Percentiles rank a stretch among this genome's conserved stretches.
These are phyloP conservation scores for Cryptococcus sp. DNA, from an alignment of 1,284 basidiomycete species.

Conservation along the genomic window DNA sequence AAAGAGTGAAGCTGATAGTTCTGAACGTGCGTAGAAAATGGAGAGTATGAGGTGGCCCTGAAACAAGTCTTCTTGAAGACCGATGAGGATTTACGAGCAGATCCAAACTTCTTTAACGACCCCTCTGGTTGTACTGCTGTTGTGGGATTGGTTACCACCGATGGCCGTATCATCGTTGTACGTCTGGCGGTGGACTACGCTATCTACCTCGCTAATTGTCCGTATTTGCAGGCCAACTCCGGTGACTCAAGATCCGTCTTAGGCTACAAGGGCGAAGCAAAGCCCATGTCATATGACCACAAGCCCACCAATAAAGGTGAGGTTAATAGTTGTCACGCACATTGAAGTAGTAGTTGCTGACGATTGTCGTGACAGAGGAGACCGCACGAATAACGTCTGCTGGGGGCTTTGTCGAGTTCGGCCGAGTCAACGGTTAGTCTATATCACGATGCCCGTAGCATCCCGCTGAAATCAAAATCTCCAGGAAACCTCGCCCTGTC, in stretches of 20 bases:
- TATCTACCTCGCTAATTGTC: background rate
- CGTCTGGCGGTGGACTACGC: slow-evolving; percentile 52
- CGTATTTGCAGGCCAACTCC: slow-evolving; percentile 76
- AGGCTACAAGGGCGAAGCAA: slow-evolving; percentile 77
- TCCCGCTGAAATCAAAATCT: background rate
- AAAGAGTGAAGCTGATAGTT: slow-evolving; percentile 1
- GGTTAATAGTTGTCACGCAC: slow-evolving; percentile 35
- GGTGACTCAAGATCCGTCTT: slow-evolving; percentile 96
- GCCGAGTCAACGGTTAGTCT: slow-evolving; percentile 87
- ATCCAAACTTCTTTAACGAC: slow-evolving; percentile 82
- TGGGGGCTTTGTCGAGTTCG: slow-evolving; percentile 97
- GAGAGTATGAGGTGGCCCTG: slow-evolving; percentile 74
- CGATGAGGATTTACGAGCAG: slow-evolving; percentile 89
- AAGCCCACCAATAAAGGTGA: slow-evolving; percentile 86
- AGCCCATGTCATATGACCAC: slow-evolving; percentile 90
- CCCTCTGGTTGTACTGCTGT: slow-evolving; percentile 97
- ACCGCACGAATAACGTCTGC: slow-evolving; percentile 82
- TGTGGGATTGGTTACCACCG: slow-evolving; percentile 75
- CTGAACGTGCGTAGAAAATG: slow-evolving; percentile 47
- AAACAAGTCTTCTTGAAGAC: slow-evolving; percentile 90
- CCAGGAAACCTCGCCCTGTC: slow-evolving; percentile 93
- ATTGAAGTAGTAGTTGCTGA: background rate
- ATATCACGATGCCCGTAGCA: background rate
- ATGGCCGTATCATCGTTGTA: slow-evolving; percentile 73
- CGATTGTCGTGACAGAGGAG: slow-evolving; percentile 62